phyloP scores from a whole-genome alignment of 176 grass and related monocot species.

The Carex pumila region DNA sequence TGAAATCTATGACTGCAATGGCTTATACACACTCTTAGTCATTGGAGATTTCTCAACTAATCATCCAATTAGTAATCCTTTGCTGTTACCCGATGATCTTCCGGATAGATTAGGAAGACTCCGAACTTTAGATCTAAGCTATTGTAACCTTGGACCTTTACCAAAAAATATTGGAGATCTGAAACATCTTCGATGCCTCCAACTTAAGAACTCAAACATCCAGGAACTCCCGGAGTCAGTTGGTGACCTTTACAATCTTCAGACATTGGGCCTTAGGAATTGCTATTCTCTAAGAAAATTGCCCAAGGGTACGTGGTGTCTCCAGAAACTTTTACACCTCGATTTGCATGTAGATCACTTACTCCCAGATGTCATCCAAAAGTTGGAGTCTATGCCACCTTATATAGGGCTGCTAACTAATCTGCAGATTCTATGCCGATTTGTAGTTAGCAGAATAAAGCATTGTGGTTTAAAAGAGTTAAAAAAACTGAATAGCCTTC shows the following conservation, averaged over 20 bases:
- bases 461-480: constrained; percentile 22
- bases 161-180: constrained; percentile 34
- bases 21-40: constrained; percentile 33
- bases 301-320: constrained; percentile 4
- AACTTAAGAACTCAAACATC: constrained; percentile 32
- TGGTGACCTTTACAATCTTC: constrained; percentile 32
- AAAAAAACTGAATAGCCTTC: constrained; percentile 24
- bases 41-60: background rate
- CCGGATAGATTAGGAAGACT: constrained; percentile 18
- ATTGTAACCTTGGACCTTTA: background rate
- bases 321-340: constrained; percentile 33
- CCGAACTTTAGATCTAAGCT: constrained; percentile 31
- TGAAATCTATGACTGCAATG: background rate
- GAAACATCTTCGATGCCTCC: constrained; percentile 46
- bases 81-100: constrained; percentile 15
- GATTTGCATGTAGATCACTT: constrained; percentile 39
- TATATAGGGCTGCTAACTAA: constrained; percentile 25
- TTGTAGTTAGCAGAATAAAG: constrained; percentile 10
- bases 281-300: constrained; percentile 37
- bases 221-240: constrained; percentile 1
- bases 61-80: background rate
- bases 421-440: constrained; percentile 32
- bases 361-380: background rate
- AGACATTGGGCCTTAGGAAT: constrained; percentile 40
- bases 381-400: constrained; percentile 25